phyloP scores from a whole-genome alignment of 768 basidiomycete species.

The Podaxis sp. region DNA sequence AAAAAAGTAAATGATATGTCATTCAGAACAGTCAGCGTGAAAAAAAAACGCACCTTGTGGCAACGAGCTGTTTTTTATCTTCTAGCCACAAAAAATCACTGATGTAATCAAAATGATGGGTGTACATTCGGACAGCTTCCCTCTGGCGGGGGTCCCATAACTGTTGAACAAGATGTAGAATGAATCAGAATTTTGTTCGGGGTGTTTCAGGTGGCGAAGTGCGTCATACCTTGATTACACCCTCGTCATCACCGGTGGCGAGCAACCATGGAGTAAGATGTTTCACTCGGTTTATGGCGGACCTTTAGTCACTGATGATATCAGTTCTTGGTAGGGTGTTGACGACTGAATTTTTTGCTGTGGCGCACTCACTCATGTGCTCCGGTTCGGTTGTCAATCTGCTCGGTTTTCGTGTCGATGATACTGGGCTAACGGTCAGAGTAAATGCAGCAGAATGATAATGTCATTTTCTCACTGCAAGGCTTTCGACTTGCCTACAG shows the following conservation, averaged over 20 bases:
- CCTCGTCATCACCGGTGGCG: slow-evolving; percentile 91
- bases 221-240: slow-evolving; percentile 76
- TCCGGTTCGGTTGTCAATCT: slow-evolving; percentile 43
- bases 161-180: slow-evolving; percentile 36
- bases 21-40: not conserved
- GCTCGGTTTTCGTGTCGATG: slow-evolving; percentile 63
- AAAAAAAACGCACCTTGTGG: slow-evolving; percentile 67
- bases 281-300: slow-evolving; percentile 85
- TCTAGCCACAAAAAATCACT: slow-evolving; percentile 87
- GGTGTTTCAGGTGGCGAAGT: slow-evolving; percentile 2
- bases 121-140: slow-evolving; percentile 64
- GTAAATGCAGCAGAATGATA: slow-evolving; percentile 6
- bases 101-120: slow-evolving; percentile 93
- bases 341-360: not conserved
- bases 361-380: slow-evolving; percentile 64
- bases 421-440: slow-evolving; percentile 39
- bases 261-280: slow-evolving; percentile 67
- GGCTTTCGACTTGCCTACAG: slow-evolving; percentile 78
- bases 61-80: slow-evolving; percentile 80
- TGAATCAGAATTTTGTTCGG: slow-evolving; percentile 1
- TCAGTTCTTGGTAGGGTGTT: slow-evolving; percentile 22
- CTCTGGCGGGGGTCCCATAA: slow-evolving; percentile 85
- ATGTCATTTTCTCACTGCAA: slow-evolving; percentile 58
- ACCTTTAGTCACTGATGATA: slow-evolving; percentile 45
- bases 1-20: not conserved